Percentiles rank a stretch among this genome's conserved stretches.
phyloP scores from a whole-genome alignment of 441 rosid species.

The Theobroma grandiflorum region DNA sequence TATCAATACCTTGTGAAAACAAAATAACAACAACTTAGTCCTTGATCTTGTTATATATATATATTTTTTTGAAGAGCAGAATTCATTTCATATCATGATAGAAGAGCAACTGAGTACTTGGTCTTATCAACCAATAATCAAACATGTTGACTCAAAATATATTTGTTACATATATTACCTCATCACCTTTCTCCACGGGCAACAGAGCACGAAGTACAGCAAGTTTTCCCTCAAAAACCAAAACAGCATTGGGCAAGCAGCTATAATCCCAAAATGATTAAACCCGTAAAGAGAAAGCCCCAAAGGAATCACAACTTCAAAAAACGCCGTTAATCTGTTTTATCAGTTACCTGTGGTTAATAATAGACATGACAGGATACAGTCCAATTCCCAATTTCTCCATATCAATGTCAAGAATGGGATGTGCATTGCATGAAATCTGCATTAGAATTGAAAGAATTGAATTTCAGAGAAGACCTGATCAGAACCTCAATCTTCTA shows the following conservation, averaged over 20 bases:
- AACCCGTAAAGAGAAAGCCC: no score
- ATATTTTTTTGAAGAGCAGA: no score
- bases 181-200: slow-evolving; percentile 62
- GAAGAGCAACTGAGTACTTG: no score
- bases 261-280: slow-evolving; percentile 46
- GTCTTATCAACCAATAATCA: no score
- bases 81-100: no score
- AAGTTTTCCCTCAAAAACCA: slow-evolving; percentile 74
- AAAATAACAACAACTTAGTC: neutral
- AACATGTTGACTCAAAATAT: no score
- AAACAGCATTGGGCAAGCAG: slow-evolving; percentile 84
- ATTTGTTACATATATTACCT: slow-evolving; percentile 58
- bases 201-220: slow-evolving; percentile 83
- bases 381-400: slow-evolving; percentile 87
- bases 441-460: slow-evolving; percentile 35
- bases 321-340: no score
- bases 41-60: no score
- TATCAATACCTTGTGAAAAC: neutral
- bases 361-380: slow-evolving; percentile 82
- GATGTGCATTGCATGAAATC: slow-evolving; percentile 97
- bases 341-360: slow-evolving; percentile 77
- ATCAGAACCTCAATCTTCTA: neutral
- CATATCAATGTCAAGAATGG: slow-evolving; percentile 84
- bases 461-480: slow-evolving; percentile 2
- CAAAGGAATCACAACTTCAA: no score